These are phyloP conservation scores for Ensete glaucum DNA, from an alignment of 176 grass and related monocot genomes.

Conservation along the genomic window DNA sequence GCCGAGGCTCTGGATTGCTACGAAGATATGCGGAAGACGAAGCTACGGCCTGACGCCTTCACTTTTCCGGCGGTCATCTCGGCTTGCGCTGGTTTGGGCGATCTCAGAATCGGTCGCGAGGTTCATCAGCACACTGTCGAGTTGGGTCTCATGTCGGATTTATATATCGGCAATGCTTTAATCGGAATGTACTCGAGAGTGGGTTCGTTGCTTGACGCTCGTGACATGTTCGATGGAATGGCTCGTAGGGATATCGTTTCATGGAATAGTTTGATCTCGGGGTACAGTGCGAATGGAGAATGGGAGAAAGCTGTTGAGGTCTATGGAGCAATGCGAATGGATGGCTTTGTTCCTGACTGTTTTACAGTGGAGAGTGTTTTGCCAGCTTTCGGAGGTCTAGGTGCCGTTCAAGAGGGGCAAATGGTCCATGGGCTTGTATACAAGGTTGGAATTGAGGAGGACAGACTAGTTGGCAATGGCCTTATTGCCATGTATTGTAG, in stretches of 20 bases:
- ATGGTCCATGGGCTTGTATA: neutral
- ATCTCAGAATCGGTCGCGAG: neutral
- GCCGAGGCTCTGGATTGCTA: neutral
- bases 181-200: neutral
- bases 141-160: neutral
- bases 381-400: neutral
- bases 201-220: slow-evolving; percentile 1
- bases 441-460: slow-evolving; percentile 5
- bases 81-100: neutral
- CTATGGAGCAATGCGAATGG: neutral
- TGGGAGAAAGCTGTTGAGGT: slow-evolving; percentile 11
- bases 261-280: slow-evolving; percentile 1
- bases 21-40: neutral
- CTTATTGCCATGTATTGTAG: slow-evolving; percentile 7
- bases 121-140: neutral
- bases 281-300: slow-evolving; percentile 2
- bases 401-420: neutral
- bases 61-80: neutral
- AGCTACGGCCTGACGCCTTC: neutral
- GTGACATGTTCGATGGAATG: slow-evolving; percentile 1
- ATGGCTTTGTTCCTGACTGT: neutral
- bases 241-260: neutral
- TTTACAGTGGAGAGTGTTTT: slow-evolving; percentile 11
- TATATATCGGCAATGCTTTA: neutral
- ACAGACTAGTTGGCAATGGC: neutral